Conservation (phyloP, 139 green algal species). For the Chlamydomonas sp. region DNA sequence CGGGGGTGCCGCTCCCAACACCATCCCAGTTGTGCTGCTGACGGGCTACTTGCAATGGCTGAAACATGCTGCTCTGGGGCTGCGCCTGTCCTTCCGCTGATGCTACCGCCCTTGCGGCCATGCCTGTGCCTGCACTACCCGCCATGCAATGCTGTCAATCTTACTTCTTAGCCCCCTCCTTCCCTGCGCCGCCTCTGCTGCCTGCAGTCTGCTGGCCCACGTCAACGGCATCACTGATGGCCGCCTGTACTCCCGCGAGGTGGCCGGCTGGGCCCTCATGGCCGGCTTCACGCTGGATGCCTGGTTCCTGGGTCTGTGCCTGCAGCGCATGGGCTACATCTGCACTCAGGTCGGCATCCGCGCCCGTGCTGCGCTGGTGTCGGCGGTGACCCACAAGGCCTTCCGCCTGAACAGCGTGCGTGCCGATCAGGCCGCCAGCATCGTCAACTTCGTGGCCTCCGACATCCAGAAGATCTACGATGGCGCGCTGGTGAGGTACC, state of each 20-base stretch:
- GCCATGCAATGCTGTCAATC: no score
- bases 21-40: no score
- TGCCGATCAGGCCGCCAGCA: constrained; percentile 51
- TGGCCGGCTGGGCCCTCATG: constrained; percentile 37
- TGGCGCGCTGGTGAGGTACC: not conserved
- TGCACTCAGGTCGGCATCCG: constrained; percentile 55
- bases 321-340: constrained; percentile 71
- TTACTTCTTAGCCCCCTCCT: no score
- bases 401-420: constrained; percentile 60
- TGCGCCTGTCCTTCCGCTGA: no score
- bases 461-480: constrained; percentile 63
- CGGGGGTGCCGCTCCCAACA: no score
- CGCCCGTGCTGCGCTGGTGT: constrained; percentile 53
- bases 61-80: no score
- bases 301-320: constrained; percentile 40
- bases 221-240: not conserved
- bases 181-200: no score
- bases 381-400: constrained; percentile 60
- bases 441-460: constrained; percentile 60
- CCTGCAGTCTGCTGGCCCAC: not conserved
- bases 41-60: no score
- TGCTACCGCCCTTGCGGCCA: no score
- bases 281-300: constrained; percentile 44
- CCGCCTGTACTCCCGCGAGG: not conserved
- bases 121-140: no score